Conservation (phyloP, 768 basidiomycete species). For the Termitomyces heimii region DNA sequence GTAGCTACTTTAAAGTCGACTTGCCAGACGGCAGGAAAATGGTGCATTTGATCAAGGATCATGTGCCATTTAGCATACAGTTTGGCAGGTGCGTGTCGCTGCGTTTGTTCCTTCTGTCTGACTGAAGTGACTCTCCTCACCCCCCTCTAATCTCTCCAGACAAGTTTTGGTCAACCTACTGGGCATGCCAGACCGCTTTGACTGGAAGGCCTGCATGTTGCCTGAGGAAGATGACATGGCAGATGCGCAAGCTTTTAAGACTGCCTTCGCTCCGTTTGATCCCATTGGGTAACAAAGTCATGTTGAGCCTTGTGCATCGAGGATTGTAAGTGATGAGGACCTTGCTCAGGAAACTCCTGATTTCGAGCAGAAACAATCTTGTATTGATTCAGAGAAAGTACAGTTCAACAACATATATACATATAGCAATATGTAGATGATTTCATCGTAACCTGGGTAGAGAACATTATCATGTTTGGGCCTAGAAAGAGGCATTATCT, state of each 20-base stretch:
- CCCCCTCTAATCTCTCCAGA: slow-evolving; percentile 33
- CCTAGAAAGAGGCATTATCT: not conserved
- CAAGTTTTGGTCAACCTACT: slow-evolving; percentile 78
- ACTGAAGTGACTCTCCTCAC: not conserved
- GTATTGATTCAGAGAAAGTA: not conserved
- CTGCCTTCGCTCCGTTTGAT: slow-evolving; percentile 73
- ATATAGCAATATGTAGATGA: not conserved
- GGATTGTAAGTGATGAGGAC: not conserved
- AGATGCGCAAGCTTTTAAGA: slow-evolving; percentile 81
- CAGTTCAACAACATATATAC: not conserved
- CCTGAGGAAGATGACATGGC: slow-evolving; percentile 80
- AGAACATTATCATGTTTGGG: not conserved
- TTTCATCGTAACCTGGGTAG: not conserved
- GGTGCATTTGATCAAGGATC: slow-evolving; percentile 78
- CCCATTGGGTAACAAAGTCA: slow-evolving; percentile 25
- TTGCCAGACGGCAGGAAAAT: slow-evolving; percentile 81
- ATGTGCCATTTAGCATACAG: slow-evolving; percentile 80
- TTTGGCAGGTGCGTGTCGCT: slow-evolving; percentile 77
- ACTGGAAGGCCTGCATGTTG: slow-evolving; percentile 89
- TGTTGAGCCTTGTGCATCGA: not conserved
- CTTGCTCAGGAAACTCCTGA: not conserved
- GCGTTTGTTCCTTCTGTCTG: not conserved
- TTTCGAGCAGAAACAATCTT: not conserved
- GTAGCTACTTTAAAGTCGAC: slow-evolving; percentile 88
- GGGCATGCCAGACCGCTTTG: slow-evolving; percentile 68